Evolutionary conservation across 1,139 yeast species (phyloP).

Genomic region (Candida frijolesensis): DNA sequence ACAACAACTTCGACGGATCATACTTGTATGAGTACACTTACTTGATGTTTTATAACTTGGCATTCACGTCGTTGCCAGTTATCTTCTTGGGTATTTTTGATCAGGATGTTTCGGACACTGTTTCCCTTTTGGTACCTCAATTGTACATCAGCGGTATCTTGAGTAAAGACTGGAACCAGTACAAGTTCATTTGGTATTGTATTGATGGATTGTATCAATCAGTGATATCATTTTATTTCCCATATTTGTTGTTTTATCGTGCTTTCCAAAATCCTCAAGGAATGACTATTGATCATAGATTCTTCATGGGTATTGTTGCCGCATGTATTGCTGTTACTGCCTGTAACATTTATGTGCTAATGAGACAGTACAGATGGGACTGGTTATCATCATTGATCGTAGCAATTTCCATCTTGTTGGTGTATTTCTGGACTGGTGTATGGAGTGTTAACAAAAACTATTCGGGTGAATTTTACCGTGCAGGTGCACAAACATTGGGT

Average conservation of each 20-base stretch:
- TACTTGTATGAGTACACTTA: constrained; percentile 63
- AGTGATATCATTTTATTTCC: constrained; percentile 56
- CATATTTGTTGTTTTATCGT: constrained; percentile 49
- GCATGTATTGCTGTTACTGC: constrained; percentile 52
- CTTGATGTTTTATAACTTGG: constrained; percentile 66
- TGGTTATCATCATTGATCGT: constrained; percentile 54
- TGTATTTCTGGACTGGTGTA: constrained; percentile 65
- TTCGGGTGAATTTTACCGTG: constrained; percentile 52
- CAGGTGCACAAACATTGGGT: constrained; percentile 59
- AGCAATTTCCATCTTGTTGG: constrained; percentile 50
- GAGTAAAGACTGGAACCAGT: constrained; percentile 55
- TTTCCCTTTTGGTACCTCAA: constrained; percentile 60
- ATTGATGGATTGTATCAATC: constrained; percentile 61
- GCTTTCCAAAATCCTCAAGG: constrained; percentile 54
- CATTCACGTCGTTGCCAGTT: constrained; percentile 64
- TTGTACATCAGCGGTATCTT: constrained; percentile 57
- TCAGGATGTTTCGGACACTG: constrained; percentile 62
- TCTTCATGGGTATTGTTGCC: constrained; percentile 57
- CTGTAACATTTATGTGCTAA: constrained; percentile 54
- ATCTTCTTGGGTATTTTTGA: constrained; percentile 61
- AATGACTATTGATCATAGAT: constrained; percentile 55
- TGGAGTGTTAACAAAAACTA: constrained; percentile 50
- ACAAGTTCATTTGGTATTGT: constrained; percentile 58
- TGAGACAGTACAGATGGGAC: constrained; percentile 65
- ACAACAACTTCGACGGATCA: constrained; percentile 60